Evolutionary conservation across 306 rosid genomes (phyloP), one percentile per base, ranked within the genome.

Genomic region (Quercus rubra): DNA sequence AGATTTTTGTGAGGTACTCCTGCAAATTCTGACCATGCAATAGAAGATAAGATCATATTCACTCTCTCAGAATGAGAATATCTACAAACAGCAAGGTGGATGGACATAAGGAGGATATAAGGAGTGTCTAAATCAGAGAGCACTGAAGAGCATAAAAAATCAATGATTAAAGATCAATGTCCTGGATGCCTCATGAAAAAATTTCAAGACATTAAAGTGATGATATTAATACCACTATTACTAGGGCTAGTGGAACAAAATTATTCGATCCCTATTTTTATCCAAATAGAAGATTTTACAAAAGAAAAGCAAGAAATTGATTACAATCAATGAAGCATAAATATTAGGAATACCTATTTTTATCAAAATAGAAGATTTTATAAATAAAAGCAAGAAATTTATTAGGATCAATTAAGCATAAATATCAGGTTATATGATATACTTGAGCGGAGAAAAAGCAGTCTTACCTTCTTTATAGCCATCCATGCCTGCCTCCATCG

Each of bases 401-500:
- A 33, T 19, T n/a, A 35, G 6, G n/a, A 33, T 18, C 72, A 64
- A 64, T 30, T 18, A 64, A 30, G 41, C 6, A 30, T 64, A 35
- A 33, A 68, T 68, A 19, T 68, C 49, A 68, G 6, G 52, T 11
- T 68, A 38, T 35, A 51, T 41, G 59, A 35, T 78, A 19, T 20
- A 46, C 63, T 18, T 78, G 57, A 54, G 80, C 6, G 79, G 54
- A 69, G 73, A 62, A 72, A 78, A 75, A 79, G 58, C 55, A 83
- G 41, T 71, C 87, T 81, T 75, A 90, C 99, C 91, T 85, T 95
- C 83, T 95, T 95, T 70, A 95, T 92, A 76, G 99, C 97, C 64
- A 10, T 83, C 98, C 99, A 95, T 83, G 99, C 98, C 85, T 89
- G 94, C 79, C 86, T 88, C 99, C 99, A 95, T 76, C 92, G 85